Percentiles rank a stretch among this genome's conserved stretches.
Conservation (phyloP, 2,329 filamentous ascomycete genomes). For the Raffaelea ambrosiae region DNA sequence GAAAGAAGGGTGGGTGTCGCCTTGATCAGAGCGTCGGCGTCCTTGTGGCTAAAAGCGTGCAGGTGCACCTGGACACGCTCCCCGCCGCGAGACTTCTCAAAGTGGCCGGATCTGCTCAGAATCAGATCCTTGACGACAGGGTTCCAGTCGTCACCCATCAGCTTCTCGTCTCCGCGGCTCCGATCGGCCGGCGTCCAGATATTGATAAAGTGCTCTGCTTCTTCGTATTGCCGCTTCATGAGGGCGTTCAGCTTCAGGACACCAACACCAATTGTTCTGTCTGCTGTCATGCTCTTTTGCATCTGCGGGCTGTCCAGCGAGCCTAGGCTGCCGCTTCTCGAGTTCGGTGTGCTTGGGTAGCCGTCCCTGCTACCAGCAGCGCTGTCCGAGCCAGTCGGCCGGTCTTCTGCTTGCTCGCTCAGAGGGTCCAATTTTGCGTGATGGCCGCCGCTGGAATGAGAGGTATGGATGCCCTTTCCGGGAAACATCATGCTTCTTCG, state of each 20-base stretch:
- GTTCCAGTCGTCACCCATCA: constrained; percentile 60
- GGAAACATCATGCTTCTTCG: constrained; percentile 65
- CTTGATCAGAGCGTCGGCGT: constrained; percentile 74
- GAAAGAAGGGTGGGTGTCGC: constrained; percentile 82
- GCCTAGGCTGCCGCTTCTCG: constrained; percentile 20
- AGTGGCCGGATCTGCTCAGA: constrained; percentile 63
- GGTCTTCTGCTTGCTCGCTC: constrained; percentile 41
- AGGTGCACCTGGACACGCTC: constrained; percentile 75
- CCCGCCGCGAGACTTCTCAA: constrained; percentile 62
- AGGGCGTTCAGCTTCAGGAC: constrained; percentile 67
- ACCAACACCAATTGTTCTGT: constrained; percentile 68
- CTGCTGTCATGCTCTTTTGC: constrained; percentile 35
- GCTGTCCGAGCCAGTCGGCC: constrained; percentile 20
- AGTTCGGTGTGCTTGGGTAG: constrained; percentile 47
- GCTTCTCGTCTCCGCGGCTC: constrained; percentile 42
- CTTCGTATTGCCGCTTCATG: constrained; percentile 61
- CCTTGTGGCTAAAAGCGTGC: constrained; percentile 66
- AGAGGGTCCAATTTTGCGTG: constrained; percentile 46
- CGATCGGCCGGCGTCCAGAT: constrained; percentile 63
- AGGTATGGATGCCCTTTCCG: constrained; percentile 44
- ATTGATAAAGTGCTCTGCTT: constrained; percentile 66
- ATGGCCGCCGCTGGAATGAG: constrained; percentile 39
- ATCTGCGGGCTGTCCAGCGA: constrained; percentile 7
- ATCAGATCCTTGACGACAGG: constrained; percentile 65
- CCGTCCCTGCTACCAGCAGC: constrained; percentile 36